Base-by-base conservation (phyloP, 202 grass and related monocot species). In the Schoenoplectus tabernaemontani region DNA sequence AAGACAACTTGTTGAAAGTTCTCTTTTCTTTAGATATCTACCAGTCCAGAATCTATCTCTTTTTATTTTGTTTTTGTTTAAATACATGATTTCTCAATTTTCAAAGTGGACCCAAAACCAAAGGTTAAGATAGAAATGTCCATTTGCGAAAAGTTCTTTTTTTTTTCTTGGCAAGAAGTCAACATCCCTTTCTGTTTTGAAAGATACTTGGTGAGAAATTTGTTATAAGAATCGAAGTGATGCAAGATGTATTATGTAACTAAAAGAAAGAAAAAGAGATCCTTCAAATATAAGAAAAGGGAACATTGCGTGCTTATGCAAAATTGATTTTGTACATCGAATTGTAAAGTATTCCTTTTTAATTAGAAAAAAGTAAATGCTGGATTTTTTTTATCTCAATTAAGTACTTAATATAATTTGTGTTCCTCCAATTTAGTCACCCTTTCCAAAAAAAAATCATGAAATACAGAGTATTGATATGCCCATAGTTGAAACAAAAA, bases 171-270 rank as follows among this genome's bases (percentile, higher is more conserved):
- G 48, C 71, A 34, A 12, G 47, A 56, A 36, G 71, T 76, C 71
- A 6, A 19, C 71, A 34, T 76, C 46, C 15, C 17, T 53, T 57
- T 17, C 8, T 56, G 36, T 36, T 34, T 36, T 54, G 48, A 76
- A 56, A 76, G 71, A 30, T 56, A 34, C 47, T 11, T 54, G 26
- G 2, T 36, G 7, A 56, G 47, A 5, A 75, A 75, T 34, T 24
- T 53, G 47, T 56, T 75, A 37, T 56, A 76, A 56, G 13, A 76
- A 57, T 8, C 3, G 71, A 26, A 57, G 71, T 76, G 71, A 76
- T 12, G 28, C 36, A 28, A 2, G 71, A 76, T 37, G 50, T 20
- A 36, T 56, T 56, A 76, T 36, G 37, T 54, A 17, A 56, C 20
- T 76, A 76, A 73, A 56, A 36, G 7, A 15, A 26, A 46, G 2